Evolutionary conservation across 345 rosid species (phyloP).

Genomic region (Triadica sebifera): DNA sequence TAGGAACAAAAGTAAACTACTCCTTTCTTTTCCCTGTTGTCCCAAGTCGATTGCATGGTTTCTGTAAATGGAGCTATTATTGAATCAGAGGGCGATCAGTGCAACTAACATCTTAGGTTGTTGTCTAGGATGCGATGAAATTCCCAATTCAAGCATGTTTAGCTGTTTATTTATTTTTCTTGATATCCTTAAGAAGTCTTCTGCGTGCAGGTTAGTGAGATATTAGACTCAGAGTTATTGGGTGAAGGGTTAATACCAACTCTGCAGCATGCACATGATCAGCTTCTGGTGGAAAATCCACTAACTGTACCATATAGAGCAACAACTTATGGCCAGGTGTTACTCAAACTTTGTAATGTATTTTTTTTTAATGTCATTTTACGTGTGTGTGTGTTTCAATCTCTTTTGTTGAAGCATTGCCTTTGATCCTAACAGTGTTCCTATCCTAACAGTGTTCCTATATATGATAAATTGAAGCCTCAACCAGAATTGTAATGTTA

Average conservation of each 20-base stretch:
- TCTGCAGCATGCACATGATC: conserved; percentile 86
- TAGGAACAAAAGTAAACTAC: not conserved
- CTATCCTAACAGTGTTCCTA: not conserved
- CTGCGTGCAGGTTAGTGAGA: conserved; percentile 74
- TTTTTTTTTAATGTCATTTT: not conserved
- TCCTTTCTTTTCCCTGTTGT: not conserved
- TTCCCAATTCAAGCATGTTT: not conserved
- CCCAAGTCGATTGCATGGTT: not conserved
- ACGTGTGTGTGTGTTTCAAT: not conserved
- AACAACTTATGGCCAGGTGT: conserved; percentile 84
- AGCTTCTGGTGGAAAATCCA: conserved; percentile 73
- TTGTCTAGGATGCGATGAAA: not conserved
- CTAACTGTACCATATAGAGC: conserved; percentile 72
- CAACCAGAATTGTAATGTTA: not conserved
- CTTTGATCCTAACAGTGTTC: not conserved
- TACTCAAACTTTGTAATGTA: not conserved
- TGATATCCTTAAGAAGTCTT: not conserved
- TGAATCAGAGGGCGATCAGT: not conserved
- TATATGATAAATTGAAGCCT: not conserved
- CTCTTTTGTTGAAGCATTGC: not conserved
- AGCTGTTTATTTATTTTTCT: not conserved
- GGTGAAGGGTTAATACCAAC: conserved; percentile 97
- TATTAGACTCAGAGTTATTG: conserved; percentile 85
- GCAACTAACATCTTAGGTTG: not conserved
- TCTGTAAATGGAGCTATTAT: not conserved